Conservation (phyloP, 2,329 filamentous ascomycete species). For the Nakataea oryzae region DNA sequence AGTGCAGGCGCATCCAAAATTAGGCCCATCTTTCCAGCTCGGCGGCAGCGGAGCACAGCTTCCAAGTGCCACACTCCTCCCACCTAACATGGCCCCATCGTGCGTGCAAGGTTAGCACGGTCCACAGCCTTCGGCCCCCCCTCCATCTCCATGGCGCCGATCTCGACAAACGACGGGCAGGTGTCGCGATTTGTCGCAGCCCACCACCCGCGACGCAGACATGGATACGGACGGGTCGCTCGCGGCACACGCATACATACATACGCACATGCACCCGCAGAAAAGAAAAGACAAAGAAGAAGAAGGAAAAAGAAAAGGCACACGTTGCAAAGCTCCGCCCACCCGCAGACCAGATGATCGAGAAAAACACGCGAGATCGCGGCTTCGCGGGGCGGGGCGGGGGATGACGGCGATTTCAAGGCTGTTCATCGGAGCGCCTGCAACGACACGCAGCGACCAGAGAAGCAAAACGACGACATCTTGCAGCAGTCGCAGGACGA, state of each 20-base stretch:
- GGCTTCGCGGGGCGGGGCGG: too few relatives aligned
- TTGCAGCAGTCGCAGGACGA: neutral
- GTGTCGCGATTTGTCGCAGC: neutral
- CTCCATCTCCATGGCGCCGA: neutral
- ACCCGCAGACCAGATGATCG: neutral
- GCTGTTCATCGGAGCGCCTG: neutral
- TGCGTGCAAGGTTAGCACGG: neutral
- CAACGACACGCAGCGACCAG: neutral
- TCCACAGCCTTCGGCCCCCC: neutral
- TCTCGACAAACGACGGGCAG: neutral
- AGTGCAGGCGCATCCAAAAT: conserved; percentile 1
- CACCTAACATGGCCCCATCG: neutral
- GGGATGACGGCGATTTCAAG: neutral
- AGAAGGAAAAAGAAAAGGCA: neutral
- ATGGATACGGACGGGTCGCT: neutral
- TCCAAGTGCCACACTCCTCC: neutral
- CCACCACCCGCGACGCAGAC: too few relatives aligned
- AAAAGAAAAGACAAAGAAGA: too few relatives aligned
- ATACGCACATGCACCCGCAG: too few relatives aligned
- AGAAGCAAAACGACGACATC: conserved; percentile 2
- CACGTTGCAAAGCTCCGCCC: neutral
- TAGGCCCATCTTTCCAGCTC: conserved; percentile 1
- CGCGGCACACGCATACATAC: too few relatives aligned
- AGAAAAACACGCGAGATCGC: neutral
- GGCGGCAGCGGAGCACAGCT: neutral